Evolutionary conservation across 1,284 basidiomycete species (phyloP), one percentile per base, ranked within the genome.

Genomic region (Bjerkandera adusta): DNA sequence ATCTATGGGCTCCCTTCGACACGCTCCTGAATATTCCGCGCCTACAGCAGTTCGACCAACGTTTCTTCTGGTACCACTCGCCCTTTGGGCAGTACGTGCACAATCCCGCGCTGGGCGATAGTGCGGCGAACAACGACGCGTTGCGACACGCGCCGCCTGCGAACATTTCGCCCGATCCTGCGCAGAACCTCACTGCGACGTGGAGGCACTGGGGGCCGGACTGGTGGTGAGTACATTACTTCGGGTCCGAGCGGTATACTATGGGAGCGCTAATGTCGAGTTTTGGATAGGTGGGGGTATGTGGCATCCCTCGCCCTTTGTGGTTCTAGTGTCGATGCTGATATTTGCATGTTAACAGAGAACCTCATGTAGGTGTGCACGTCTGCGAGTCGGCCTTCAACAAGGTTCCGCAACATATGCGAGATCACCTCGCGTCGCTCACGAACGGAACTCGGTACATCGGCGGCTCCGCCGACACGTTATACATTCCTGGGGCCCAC

Each of bases 1-100:
- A 74, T 53, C 67, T 77, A 12, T 77, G 75, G 75, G 74, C 67
- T 15, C 75, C 75, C 10, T 76, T 76, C 51, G 72, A 77, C 49
- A 70, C 74, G 4, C 59, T 77, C 21, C 63, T 77, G 34, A 77
- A 77, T 46, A 57, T 77, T 21, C 74, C 76, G 11, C 71, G 75
- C 15, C 60, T 76, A 10, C 64, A 72, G 39, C 65, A 67, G 46
- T 77, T 77, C 48, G 57, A 72, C 49, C 72, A 74, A 51, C 59
- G 58, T 34, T 57, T 58, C 13, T 70, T 76, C 52, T 77, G 75
- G 71, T 77, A 75, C 51, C 73, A 77, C 55, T 69, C 71, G n/a
- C 72, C 72, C 3, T 73, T 69, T 59, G 70, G 62, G 11, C 48
- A 60, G n/a, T 68, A 68, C 34, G 67, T 76, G 20, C 65, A 58